Conservation (phyloP, 1,284 basidiomycete species). For the Exobasidium rhododendri region DNA sequence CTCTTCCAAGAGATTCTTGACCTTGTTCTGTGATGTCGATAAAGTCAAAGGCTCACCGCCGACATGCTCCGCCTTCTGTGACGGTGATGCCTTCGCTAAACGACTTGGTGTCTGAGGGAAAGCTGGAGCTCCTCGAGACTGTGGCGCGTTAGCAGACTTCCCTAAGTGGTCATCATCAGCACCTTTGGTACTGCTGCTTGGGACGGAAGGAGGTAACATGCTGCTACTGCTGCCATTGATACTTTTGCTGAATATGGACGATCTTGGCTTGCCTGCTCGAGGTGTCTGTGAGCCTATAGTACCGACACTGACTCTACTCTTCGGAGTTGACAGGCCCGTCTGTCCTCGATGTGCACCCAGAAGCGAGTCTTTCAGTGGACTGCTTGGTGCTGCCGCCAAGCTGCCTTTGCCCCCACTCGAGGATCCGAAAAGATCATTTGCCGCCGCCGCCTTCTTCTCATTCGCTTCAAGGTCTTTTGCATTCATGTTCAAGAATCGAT, state of each 20-base stretch:
- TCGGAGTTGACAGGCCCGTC: not conserved
- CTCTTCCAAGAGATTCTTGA: slow-evolving; percentile 13
- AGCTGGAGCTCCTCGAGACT: slow-evolving; percentile 2
- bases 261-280: not conserved
- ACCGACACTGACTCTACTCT: not conserved
- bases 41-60: not conserved
- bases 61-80: not conserved
- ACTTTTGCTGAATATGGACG: not conserved
- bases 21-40: not conserved
- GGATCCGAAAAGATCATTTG: not conserved
- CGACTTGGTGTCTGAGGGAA: not conserved
- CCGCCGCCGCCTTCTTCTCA: not conserved
- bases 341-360: slow-evolving; percentile 26
- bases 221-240: not conserved
- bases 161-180: not conserved
- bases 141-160: not conserved
- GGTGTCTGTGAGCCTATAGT: not conserved
- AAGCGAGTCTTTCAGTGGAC: slow-evolving; percentile 37
- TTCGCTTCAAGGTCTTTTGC: slow-evolving; percentile 58
- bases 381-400: slow-evolving; percentile 57
- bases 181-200: not conserved
- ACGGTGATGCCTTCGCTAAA: not conserved
- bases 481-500: slow-evolving; percentile 64
- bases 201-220: slow-evolving; percentile 1
- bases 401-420: not conserved